Evolutionary conservation across 2,329 filamentous ascomycete genomes (phyloP), one percentile per base, ranked within the genome.

Genomic region (Penicillium sp.): DNA sequence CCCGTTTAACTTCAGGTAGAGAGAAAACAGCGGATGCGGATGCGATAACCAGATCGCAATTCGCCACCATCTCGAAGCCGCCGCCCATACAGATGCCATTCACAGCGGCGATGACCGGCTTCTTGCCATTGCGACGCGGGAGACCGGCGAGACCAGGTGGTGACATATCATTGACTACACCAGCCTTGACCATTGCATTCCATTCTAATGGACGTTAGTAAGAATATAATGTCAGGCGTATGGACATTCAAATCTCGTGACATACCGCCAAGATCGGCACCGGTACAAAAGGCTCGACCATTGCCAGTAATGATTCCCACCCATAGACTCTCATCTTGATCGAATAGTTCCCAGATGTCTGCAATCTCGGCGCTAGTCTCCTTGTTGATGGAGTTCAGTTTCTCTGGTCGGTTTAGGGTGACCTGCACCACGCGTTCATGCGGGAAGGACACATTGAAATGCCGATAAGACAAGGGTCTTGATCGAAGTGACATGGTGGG

Each of bases 41-140:
- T 3, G 72, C 72, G 47, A 68, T 61, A 51, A 91, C 82, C 55
- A 93, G 76, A 76, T 95, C 90, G 61, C 83, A 84, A 73, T 91
- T 91, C 49, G 89, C 78, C 13, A 85, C 81, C 76, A 92, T 90
- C 78, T 93, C 90, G 74, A 90, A 87, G 1, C 89, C 90, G 52
- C 90, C 90, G 35, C 90, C 90, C 46, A 90, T 81, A 56, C 88
- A 90, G 19, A 89, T 78, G 7, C 90, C 90, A 68, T 92, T 90
- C 21, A 93, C 87, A 1, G 90, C 90, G 1, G 87, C 88, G 27
- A 93, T 82, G 54, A 93, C 81, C 6, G 90, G 90, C 68, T 93
- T 93, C 73, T 85, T 86, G 48, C 89, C 89, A 5, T 75, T 71
- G 26, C 89, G 81, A 61, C 89, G 86, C 53, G 84, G 86, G 31